A percentile compares a stretch with the other conserved stretches of the same genome.
Evolutionary conservation across 495 filamentous ascomycete species (phyloP).

Genomic region (Penicillium maclennaniae): DNA sequence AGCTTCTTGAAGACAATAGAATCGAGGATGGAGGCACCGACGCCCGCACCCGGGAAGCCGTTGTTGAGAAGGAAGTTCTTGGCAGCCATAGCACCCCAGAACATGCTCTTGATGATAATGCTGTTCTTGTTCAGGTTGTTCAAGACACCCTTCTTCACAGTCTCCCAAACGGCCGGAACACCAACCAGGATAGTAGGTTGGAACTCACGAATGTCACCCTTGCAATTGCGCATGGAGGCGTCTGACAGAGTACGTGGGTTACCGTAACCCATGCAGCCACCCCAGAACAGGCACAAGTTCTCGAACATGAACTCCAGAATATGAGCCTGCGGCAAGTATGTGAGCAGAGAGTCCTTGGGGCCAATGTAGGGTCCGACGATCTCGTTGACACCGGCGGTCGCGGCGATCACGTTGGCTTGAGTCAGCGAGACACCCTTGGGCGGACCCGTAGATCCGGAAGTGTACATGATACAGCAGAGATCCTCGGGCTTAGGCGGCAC

Average conservation of each 20-base stretch:
- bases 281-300: slow-evolving; percentile 89
- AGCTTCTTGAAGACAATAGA: slow-evolving; percentile 84
- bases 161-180: slow-evolving; percentile 96
- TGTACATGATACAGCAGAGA: slow-evolving; percentile 99
- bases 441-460: slow-evolving; percentile 93
- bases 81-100: slow-evolving; percentile 85
- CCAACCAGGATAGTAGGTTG: slow-evolving; percentile 88
- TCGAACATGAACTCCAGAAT: slow-evolving; percentile 98
- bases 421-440: slow-evolving; percentile 94
- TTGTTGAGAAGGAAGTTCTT: slow-evolving; percentile 75
- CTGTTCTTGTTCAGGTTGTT: slow-evolving; percentile 76
- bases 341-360: slow-evolving; percentile 80
- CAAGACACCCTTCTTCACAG: slow-evolving; percentile 95
- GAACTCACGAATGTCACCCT: slow-evolving; percentile 93
- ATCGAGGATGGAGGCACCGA: slow-evolving; percentile 66
- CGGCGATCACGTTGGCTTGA: slow-evolving; percentile 84
- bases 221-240: slow-evolving; percentile 84
- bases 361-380: slow-evolving; percentile 83
- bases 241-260: slow-evolving; percentile 92
- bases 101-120: slow-evolving; percentile 71
- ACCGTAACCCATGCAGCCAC: slow-evolving; percentile 95
- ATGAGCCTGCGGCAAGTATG: slow-evolving; percentile 91
- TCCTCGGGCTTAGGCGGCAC: slow-evolving; percentile 79
- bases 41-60: slow-evolving; percentile 65
- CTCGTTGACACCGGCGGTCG: slow-evolving; percentile 83